A percentile compares a stretch with the other conserved stretches of the same genome.
These are phyloP conservation scores for Paraphoma chrysanthemicola DNA, from an alignment of 2,329 filamentous ascomycete species.

Conservation along the genomic window DNA sequence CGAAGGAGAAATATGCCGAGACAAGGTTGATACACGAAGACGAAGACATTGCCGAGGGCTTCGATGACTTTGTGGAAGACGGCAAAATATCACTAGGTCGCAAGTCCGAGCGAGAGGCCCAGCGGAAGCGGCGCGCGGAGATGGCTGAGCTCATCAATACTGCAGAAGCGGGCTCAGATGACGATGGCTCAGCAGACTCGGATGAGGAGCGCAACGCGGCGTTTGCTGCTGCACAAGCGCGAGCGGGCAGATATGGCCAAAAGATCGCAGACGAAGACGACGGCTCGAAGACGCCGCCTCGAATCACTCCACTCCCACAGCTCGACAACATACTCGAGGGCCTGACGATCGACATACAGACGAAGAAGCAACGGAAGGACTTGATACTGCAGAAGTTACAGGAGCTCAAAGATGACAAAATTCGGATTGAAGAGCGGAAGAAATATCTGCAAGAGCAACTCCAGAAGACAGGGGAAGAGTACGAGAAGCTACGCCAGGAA, in stretches of 20 bases:
- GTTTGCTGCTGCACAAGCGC: constrained; percentile 86
- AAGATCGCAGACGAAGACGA: constrained; percentile 53
- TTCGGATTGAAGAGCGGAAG: constrained; percentile 72
- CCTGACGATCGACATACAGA: constrained; percentile 66
- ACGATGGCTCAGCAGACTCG: constrained; percentile 72
- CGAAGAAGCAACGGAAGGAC: constrained; percentile 67
- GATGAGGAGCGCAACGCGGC: constrained; percentile 72
- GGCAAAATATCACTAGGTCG: constrained; percentile 78
- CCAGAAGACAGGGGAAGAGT: constrained; percentile 79
- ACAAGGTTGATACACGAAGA: constrained; percentile 83
- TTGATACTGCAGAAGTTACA: constrained; percentile 69
- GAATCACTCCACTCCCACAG: constrained; percentile 79
- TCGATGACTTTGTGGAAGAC: constrained; percentile 89
- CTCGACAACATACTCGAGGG: constrained; percentile 71
- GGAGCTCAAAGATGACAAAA: constrained; percentile 71
- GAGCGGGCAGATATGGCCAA: constrained; percentile 80
- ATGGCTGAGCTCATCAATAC: constrained; percentile 85
- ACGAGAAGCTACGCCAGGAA: constrained; percentile 64
- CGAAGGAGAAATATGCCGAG: constrained; percentile 68
- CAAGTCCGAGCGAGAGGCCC: constrained; percentile 76
- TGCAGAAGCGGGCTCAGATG: constrained; percentile 74
- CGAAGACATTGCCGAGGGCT: constrained; percentile 91
- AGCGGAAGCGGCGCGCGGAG: constrained; percentile 70
- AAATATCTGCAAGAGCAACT: constrained; percentile 80
- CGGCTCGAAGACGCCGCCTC: constrained; percentile 68